Conservation (phyloP, 352 stramenopile species). For the Globisporangium ultimum region DNA sequence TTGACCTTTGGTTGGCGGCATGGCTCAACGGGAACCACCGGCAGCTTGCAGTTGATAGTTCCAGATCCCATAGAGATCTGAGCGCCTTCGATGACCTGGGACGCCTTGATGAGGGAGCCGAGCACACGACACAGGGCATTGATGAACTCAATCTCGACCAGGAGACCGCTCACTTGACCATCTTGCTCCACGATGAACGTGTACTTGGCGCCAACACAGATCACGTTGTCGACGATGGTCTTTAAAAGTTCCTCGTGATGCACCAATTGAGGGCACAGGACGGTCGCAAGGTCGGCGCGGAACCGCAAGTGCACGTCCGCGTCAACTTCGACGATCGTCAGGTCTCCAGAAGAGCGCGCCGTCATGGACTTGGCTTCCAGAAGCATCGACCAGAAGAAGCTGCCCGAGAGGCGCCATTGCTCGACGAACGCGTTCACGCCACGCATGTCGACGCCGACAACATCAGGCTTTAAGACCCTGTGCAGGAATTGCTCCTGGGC, state of each 20-base stretch:
- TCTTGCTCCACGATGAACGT: conserved; percentile 13
- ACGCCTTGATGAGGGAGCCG: conserved; percentile 8
- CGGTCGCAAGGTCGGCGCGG: conserved; percentile 8
- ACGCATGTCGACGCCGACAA: conserved; percentile 6
- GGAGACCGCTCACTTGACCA: conserved; percentile 10
- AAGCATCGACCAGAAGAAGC: conserved; percentile 17
- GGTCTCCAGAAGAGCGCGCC: conserved; percentile 4
- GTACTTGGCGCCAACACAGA: conserved; percentile 13
- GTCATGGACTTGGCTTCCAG: conserved; percentile 9
- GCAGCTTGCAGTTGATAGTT: conserved; percentile 9
- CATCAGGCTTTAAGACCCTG: conserved; percentile 2
- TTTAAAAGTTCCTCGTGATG: conserved; percentile 12
- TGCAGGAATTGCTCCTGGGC: conserved; percentile 10
- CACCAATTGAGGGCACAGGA: conserved; percentile 10
- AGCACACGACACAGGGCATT: conserved; percentile 12
- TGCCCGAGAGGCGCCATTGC: conserved; percentile 14
- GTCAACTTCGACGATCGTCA: conserved; percentile 14
- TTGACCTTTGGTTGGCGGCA: conserved; percentile 20
- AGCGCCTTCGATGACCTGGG: conserved; percentile 10
- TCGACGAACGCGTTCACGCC: conserved; percentile 9
- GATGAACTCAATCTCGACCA: conserved; percentile 11
- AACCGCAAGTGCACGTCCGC: conserved; percentile 13
- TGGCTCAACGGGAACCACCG: conserved; percentile 11
- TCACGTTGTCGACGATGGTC: conserved; percentile 11
- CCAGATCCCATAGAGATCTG: conserved; percentile 13